Evolutionary conservation across 2,329 filamentous ascomycete species (phyloP), one percentile per base, ranked within the genome.

Genomic region (Colletotrichum tofieldiae): DNA sequence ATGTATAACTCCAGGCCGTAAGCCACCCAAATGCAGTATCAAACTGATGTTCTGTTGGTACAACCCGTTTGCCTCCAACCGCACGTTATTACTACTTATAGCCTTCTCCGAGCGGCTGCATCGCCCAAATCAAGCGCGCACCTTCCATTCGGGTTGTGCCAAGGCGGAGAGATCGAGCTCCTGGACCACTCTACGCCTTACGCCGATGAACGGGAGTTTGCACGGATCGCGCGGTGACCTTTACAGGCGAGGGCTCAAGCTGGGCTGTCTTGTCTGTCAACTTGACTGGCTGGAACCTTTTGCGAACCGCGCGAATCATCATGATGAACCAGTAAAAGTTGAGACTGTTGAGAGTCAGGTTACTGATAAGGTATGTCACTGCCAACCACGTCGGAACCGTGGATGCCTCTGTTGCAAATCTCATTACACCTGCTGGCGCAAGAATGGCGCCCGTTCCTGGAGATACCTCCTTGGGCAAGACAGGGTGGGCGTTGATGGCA

Each of bases 311-410:
- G 72, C 90, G 87, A 74, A 97, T 91, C 94, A 97, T 97, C 88
- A 94, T 94, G 78, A 90, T 86, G 80, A 96, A 96, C 94, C 94
- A 97, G 82, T 92, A 93, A 78, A 93, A 91, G 82, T 97, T 97
- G 64, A 97, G 84, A 16, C 88, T 86, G 78, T 95, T 96, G 35
- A 97, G 87, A 0, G 89, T 88, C 26, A 94, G 65, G 80, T 96
- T 96, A 78, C 90, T 91, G 12, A 86, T 86, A 8, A 95, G 81
- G 78, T 96, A 96, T 37, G 90, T 84, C 18, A 81, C 83, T 1
- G 89, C 91, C 29, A 96, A 85, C 93, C 93, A 96, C 1, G 90
- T 41, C 0, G 93, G 94, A 3, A 95, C 83, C 2, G 83, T 84
- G 54, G 84, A 87, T 4, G 82, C 81, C 29, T 85, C 78, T 37